phyloP scores from a whole-genome alignment of 176 grass and related monocot species.

The Phoenix roebelenii region DNA sequence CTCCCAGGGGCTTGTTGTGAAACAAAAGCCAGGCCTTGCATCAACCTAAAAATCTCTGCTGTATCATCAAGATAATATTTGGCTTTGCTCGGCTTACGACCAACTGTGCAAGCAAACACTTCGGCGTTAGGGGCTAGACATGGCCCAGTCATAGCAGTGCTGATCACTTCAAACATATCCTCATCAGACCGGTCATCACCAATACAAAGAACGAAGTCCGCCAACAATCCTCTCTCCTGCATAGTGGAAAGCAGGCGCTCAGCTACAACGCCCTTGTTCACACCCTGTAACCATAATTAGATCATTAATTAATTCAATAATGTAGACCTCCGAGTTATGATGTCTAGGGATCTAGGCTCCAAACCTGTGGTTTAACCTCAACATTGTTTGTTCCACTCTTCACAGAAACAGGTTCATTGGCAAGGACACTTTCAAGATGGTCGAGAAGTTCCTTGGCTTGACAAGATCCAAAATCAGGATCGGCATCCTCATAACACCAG shows the following conservation, averaged over 20 bases:
- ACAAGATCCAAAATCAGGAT: conserved; percentile 16
- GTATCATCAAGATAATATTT: too few species aligned
- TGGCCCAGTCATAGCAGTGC: background rate
- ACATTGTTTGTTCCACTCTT: conserved; percentile 14
- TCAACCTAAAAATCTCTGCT: too few species aligned
- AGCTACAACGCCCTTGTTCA: background rate
- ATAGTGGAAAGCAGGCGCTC: background rate
- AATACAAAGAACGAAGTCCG: background rate
- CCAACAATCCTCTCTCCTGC: background rate
- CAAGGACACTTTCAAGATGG: conserved; percentile 15
- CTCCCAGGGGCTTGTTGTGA: too few species aligned
- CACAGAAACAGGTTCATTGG: conserved; percentile 15
- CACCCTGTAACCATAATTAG: background rate
- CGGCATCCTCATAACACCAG: conserved; percentile 13
- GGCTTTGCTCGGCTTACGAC: too few species aligned
- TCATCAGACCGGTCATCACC: conserved; percentile 2
- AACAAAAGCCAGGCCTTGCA: too few species aligned
- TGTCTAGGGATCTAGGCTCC: too few species aligned
- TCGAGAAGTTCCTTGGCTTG: conserved; percentile 19
- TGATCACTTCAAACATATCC: conserved; percentile 4
- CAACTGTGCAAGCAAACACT: background rate
- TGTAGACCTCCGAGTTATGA: too few species aligned
- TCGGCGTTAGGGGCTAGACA: background rate
- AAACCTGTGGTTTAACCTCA: conserved; percentile 17
- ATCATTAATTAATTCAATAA: too few species aligned